Conservation (phyloP, 768 basidiomycete species). For the Hygrocybe coccinea region DNA sequence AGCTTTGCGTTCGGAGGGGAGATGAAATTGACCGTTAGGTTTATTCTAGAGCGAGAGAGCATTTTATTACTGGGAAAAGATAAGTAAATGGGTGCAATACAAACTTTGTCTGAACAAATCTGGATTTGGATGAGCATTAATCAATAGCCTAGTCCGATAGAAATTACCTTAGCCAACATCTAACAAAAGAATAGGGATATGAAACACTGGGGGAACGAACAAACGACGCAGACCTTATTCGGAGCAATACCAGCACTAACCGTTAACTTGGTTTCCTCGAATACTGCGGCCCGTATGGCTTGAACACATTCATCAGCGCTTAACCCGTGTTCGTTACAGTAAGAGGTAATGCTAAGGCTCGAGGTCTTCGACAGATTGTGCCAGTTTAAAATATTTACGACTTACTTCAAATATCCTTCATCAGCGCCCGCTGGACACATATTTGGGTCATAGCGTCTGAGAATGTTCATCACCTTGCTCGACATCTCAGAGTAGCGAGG, state of each 20-base stretch:
- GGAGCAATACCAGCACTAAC: slow-evolving; percentile 95
- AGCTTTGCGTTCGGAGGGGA: slow-evolving; percentile 57
- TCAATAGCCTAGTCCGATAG: not conserved
- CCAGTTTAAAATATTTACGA: slow-evolving; percentile 7
- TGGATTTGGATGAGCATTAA: slow-evolving; percentile 23
- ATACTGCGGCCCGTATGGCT: slow-evolving; percentile 69
- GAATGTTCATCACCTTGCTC: slow-evolving; percentile 62
- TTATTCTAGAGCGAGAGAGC: slow-evolving; percentile 58
- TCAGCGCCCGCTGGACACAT: slow-evolving; percentile 79
- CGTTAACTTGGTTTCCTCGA: slow-evolving; percentile 77
- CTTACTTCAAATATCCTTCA: slow-evolving; percentile 88
- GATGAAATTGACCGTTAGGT: slow-evolving; percentile 85
- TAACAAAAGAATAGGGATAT: slow-evolving; percentile 25
- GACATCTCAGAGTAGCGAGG: slow-evolving; percentile 68
- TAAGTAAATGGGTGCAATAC: not conserved
- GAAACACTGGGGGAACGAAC: slow-evolving; percentile 3
- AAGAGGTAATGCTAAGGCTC: slow-evolving; percentile 66
- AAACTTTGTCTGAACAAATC: slow-evolving; percentile 90
- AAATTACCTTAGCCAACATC: slow-evolving; percentile 86
- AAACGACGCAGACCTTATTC: slow-evolving; percentile 64
- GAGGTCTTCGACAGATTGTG: slow-evolving; percentile 1
- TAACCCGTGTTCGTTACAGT: slow-evolving; percentile 65
- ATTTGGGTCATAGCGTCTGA: slow-evolving; percentile 66
- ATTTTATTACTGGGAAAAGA: slow-evolving; percentile 4
- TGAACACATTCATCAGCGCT: slow-evolving; percentile 70